phyloP scores from a whole-genome alignment of 345 rosid genomes.

The Bruguiera gymnorhiza region DNA sequence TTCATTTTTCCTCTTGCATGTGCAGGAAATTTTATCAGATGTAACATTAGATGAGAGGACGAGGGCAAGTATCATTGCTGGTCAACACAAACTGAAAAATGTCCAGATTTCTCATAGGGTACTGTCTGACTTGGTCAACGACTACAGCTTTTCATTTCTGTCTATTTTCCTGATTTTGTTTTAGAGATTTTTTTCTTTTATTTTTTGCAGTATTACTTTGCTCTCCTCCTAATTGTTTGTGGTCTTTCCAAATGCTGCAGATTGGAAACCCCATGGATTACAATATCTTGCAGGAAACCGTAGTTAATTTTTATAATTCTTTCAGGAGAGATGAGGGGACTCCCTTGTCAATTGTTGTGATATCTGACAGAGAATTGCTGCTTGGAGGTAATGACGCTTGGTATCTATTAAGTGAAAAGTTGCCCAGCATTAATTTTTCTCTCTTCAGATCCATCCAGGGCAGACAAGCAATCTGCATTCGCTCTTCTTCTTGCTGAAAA shows the following conservation, averaged over 20 bases:
- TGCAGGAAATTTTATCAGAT: constrained; percentile 89
- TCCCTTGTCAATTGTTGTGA: constrained; percentile 73
- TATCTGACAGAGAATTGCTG: constrained; percentile 85
- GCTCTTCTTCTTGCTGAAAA: constrained; percentile 92
- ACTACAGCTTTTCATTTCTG: neutral
- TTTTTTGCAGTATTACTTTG: constrained; percentile 1
- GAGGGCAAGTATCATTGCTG: constrained; percentile 32
- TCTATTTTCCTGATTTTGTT: neutral
- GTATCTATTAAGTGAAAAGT: constrained; percentile 4
- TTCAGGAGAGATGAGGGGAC: constrained; percentile 45
- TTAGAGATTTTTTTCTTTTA: neutral
- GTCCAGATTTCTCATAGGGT: constrained; percentile 68
- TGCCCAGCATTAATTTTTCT: constrained; percentile 19
- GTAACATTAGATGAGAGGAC: constrained; percentile 77
- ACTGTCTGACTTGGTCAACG: constrained; percentile 17
- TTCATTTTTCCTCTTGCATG: constrained; percentile 1
- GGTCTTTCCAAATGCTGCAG: constrained; percentile 38
- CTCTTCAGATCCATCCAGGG: constrained; percentile 74
- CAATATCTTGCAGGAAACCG: constrained; percentile 62
- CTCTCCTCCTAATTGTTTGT: constrained; percentile 12
- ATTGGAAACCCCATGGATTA: constrained; percentile 85
- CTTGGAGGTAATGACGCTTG: constrained; percentile 54
- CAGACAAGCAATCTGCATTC: constrained; percentile 87
- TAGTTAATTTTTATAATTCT: constrained; percentile 51
- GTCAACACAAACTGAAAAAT: constrained; percentile 52